Evolutionary conservation across 805 yeast genomes (phyloP), one percentile per base, ranked within the genome.

Genomic region (Wickerhamomyces alni): DNA sequence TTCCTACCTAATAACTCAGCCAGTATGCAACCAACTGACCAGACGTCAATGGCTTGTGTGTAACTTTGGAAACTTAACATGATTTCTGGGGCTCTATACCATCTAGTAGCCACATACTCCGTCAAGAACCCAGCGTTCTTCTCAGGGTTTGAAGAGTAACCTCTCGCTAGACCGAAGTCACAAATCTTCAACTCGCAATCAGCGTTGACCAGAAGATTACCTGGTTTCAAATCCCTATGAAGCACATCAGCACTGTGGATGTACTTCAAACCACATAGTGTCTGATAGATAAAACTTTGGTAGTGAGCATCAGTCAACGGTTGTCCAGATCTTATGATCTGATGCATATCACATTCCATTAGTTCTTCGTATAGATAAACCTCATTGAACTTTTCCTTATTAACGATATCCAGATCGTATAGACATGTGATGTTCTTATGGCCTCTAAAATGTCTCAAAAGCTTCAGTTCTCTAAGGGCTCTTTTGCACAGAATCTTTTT

Each of bases 281-380:
- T 84, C 65, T 91, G 98, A 59, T 93, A 93, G 15, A 87, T 74
- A 55, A 93, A 93, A 46, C 87, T 80, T 65, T 93, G 99, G 62
- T 86, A 89, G 61, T 93, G 99, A 25, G 89, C 87, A 59, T 93
- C 98, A 1, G 96, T 87, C 48, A 93, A 69, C 0, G 95, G 85
- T 61, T 93, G 98, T 17, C 89, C 91, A 10, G 96, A 85, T 50
- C 95, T 75, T 46, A 93, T 91, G 54, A 93, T 93, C 62, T 91
- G 98, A 63, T 91, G 96, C 87, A 93, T 82, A 62, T 93, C 99
- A 63, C 98, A 91, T 61, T 91, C 98, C 98, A 93, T 93, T 52
- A 91, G 69, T 63, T 91, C 99, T 62, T 93, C 99, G 56, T 93
- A 93, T 8, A 93, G 69, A 51, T 93, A 93, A 11, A 93, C 73